Conservation (phyloP, 2,329 filamentous ascomycete genomes). For the Scorias spongiosa region DNA sequence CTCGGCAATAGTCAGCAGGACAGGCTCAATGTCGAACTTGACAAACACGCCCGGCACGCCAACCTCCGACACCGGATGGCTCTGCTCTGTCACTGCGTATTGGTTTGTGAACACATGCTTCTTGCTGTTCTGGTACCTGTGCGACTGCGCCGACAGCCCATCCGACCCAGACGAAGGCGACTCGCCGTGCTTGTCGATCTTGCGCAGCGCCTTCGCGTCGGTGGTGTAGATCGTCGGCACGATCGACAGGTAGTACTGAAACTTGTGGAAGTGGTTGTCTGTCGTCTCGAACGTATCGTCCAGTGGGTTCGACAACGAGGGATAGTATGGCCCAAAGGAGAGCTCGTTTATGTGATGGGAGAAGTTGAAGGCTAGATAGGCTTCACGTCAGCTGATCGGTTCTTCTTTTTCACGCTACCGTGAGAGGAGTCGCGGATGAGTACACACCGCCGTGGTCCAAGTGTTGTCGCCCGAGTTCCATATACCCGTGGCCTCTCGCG, state of each 20-base stretch:
- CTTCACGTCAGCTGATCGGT: not conserved
- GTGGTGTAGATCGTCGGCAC: conserved; percentile 82
- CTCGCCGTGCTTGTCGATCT: conserved; percentile 19
- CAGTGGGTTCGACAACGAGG: conserved; percentile 81
- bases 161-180: conserved; percentile 27
- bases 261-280: conserved; percentile 74
- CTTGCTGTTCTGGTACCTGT: conserved; percentile 20
- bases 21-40: conserved; percentile 98
- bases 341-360: conserved; percentile 91
- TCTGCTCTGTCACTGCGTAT: conserved; percentile 91
- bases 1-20: conserved; percentile 74
- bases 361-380: conserved; percentile 71
- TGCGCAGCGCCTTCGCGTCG: conserved; percentile 27
- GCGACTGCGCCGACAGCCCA: conserved; percentile 17
- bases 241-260: conserved; percentile 92
- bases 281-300: conserved; percentile 75
- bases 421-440: not conserved
- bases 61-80: conserved; percentile 50
- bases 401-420: conserved; percentile 4
- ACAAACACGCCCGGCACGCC: conserved; percentile 82
- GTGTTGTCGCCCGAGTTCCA: conserved; percentile 55
- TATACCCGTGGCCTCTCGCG: conserved; percentile 86
- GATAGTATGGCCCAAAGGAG: conserved; percentile 94
- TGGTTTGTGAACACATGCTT: conserved; percentile 82
- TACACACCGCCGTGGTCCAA: conserved; percentile 63